These are phyloP conservation scores for Avena sativa DNA, from an alignment of 176 grass and related monocot species.

Conservation along the genomic window DNA sequence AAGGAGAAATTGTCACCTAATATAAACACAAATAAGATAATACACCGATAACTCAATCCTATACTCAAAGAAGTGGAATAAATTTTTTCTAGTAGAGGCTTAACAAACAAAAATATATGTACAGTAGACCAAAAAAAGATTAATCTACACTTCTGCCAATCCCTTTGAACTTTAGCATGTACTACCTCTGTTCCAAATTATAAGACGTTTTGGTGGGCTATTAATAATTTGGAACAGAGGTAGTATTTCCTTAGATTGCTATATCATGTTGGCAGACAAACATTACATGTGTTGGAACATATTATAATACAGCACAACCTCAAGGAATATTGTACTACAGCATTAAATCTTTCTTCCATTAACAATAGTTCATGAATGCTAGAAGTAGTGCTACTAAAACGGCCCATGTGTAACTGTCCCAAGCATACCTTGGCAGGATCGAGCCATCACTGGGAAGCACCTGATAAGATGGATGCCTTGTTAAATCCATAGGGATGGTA, in stretches of 20 bases:
- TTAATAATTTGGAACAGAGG: no score
- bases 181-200: no score
- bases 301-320: slow-evolving; percentile 1
- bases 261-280: background rate
- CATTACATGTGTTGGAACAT: background rate
- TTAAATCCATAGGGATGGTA: slow-evolving; percentile 49
- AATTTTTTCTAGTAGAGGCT: background rate
- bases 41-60: slow-evolving; percentile 21
- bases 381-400: background rate
- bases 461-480: slow-evolving; percentile 43
- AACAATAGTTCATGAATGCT: slow-evolving; percentile 17
- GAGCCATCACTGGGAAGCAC: slow-evolving; percentile 41
- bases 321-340: background rate
- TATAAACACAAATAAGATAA: slow-evolving; percentile 28
- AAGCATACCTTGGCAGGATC: slow-evolving; percentile 63
- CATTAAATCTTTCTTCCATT: background rate
- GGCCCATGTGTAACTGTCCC: background rate
- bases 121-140: slow-evolving; percentile 1
- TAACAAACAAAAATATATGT: slow-evolving; percentile 12
- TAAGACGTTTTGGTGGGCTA: no score
- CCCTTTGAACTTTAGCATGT: background rate
- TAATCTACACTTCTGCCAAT: background rate
- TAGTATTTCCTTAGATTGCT: no score
- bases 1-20: background rate
- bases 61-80: slow-evolving; percentile 1